phyloP scores from a whole-genome alignment of 768 basidiomycete genomes.

The Cystobasidium ongulense region DNA sequence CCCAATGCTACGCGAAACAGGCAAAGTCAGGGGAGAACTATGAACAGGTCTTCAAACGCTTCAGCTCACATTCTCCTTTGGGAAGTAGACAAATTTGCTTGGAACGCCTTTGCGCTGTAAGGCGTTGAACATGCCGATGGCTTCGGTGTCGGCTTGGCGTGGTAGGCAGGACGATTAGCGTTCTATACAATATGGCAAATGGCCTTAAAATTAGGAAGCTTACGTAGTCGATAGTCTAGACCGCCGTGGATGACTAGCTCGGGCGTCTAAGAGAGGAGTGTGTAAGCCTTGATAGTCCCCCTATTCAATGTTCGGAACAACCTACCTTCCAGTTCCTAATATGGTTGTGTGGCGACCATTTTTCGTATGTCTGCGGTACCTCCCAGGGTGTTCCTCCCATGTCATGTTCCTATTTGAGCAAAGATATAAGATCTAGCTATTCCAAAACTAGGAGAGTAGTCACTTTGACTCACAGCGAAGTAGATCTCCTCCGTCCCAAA shows the following conservation, averaged over 20 bases:
- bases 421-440: too few species aligned
- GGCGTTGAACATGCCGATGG: slow-evolving; percentile 40
- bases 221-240: slow-evolving; percentile 38
- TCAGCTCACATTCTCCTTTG: slow-evolving; percentile 81
- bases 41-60: slow-evolving; percentile 62
- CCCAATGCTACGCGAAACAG: slow-evolving; percentile 41
- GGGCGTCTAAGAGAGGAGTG: slow-evolving; percentile 32
- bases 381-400: slow-evolving; percentile 41
- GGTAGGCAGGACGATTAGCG: background rate
- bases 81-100: slow-evolving; percentile 58
- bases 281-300: background rate
- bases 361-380: slow-evolving; percentile 23
- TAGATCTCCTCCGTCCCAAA: slow-evolving; percentile 33
- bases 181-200: too few species aligned
- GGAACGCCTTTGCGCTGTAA: slow-evolving; percentile 40
- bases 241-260: slow-evolving; percentile 41
- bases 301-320: background rate
- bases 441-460: background rate
- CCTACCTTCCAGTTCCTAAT: slow-evolving; percentile 36
- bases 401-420: slow-evolving; percentile 33
- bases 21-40: background rate
- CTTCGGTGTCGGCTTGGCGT: slow-evolving; percentile 31
- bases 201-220: background rate
- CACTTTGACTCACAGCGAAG: background rate
- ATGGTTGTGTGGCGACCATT: slow-evolving; percentile 36